Evolutionary conservation across 1,284 basidiomycete species (phyloP).

Genomic region (Rhodotorula sp.): DNA sequence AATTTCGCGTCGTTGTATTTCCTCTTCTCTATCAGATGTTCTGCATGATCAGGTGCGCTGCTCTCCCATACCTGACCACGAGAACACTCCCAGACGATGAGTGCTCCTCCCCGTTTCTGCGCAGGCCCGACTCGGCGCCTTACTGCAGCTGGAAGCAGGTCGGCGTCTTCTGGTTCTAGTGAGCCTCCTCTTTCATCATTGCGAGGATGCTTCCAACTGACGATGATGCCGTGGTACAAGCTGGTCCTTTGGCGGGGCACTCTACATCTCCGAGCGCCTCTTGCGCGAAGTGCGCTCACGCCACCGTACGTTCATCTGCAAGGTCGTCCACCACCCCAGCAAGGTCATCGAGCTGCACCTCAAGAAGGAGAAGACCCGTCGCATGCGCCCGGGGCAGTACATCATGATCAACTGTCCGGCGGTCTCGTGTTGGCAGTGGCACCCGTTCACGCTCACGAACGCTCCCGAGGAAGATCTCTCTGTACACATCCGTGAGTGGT

Average conservation of each 20-base stretch:
- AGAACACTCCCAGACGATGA: background rate
- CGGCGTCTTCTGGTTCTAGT: conserved; percentile 83
- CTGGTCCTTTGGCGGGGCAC: conserved; percentile 79
- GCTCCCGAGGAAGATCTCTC: conserved; percentile 87
- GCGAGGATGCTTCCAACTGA: too few relatives aligned
- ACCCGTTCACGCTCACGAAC: conserved; percentile 77
- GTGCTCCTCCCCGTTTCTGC: too few relatives aligned
- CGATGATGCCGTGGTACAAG: background rate
- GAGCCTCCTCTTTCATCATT: conserved; percentile 16
- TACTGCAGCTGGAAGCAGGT: conserved; percentile 79
- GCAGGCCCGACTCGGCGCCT: conserved; percentile 74
- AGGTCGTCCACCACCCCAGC: conserved; percentile 84
- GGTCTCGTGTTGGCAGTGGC: conserved; percentile 89
- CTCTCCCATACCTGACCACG: fast-evolving
- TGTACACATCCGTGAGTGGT: conserved; percentile 67
- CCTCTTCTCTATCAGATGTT: conserved; percentile 32
- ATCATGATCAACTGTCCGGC: conserved; percentile 79
- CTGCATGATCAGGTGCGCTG: conserved; percentile 33
- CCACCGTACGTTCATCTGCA: conserved; percentile 82
- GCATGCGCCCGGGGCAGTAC: conserved; percentile 53
- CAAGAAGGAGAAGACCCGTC: conserved; percentile 70
- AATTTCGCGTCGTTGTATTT: background rate
- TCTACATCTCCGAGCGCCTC: conserved; percentile 80
- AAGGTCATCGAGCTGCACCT: conserved; percentile 88
- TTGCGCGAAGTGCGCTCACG: conserved; percentile 81